Conservation (phyloP, 495 filamentous ascomycete species). For the Aspergillus campestris region DNA sequence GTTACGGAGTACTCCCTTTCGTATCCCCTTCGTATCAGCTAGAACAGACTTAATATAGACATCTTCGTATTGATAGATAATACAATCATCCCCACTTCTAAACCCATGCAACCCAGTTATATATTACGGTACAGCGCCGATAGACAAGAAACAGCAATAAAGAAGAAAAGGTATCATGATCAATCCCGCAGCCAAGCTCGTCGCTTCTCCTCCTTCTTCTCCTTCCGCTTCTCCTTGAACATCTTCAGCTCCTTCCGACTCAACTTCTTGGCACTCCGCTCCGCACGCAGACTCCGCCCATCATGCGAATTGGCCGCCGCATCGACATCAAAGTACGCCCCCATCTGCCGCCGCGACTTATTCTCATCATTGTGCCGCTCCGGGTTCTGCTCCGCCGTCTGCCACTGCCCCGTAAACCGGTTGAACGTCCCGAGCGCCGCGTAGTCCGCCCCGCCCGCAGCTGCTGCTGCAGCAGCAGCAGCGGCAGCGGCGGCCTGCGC, state of each 20-base stretch:
- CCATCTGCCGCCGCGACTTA: constrained; percentile 83
- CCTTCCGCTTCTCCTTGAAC: constrained; percentile 64
- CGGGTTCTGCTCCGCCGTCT: constrained; percentile 52
- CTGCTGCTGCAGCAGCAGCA: constrained; percentile 12
- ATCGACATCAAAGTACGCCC: constrained; percentile 96
- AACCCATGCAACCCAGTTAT: no score
- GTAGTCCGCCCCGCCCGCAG: constrained; percentile 42
- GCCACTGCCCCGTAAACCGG: constrained; percentile 84
- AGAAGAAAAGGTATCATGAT: constrained; percentile 9
- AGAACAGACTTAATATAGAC: no score
- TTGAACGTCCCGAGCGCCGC: constrained; percentile 72
- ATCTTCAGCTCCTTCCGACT: constrained; percentile 73
- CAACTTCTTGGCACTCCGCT: constrained; percentile 81
- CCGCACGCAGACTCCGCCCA: constrained; percentile 84
- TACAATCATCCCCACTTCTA: no score
- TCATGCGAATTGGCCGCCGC: constrained; percentile 90
- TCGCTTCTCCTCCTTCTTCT: constrained; percentile 92
- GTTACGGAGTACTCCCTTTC: no score
- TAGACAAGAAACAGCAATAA: constrained; percentile 3
- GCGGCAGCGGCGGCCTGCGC: constrained; percentile 23
- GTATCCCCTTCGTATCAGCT: no score
- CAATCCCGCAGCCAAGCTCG: constrained; percentile 86
- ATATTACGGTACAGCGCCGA: no score
- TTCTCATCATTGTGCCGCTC: constrained; percentile 82
- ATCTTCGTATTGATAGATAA: no score